phyloP scores from a whole-genome alignment of 1,284 basidiomycete genomes.

The Puccinia horiana region DNA sequence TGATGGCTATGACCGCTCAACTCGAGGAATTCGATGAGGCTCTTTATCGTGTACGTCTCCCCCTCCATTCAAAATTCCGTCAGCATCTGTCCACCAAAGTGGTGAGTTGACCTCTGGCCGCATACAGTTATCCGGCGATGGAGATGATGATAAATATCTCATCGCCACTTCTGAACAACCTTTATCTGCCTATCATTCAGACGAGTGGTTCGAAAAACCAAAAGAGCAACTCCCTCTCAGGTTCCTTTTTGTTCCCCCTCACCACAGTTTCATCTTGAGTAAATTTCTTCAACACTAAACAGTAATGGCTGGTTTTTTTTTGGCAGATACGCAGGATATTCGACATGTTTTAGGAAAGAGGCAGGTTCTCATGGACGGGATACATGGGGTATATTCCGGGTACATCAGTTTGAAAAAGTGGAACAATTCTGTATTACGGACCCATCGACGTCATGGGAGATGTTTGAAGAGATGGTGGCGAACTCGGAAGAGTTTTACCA shows the following conservation, averaged over 20 bases:
- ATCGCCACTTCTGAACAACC: conserved; percentile 99
- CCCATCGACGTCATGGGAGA: conserved; percentile 86
- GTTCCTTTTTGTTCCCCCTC: conserved; percentile 42
- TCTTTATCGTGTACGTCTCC: conserved; percentile 76
- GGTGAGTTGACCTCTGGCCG: conserved; percentile 6
- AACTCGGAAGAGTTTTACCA: conserved; percentile 94
- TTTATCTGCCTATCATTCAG: conserved; percentile 89
- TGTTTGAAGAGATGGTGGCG: conserved; percentile 86
- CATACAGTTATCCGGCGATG: conserved; percentile 68
- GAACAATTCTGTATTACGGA: conserved; percentile 96
- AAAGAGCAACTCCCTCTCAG: conserved; percentile 84
- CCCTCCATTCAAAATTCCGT: neutral
- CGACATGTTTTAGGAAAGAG: conserved; percentile 99
- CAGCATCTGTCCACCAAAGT: neutral
- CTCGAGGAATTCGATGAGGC: conserved; percentile 98
- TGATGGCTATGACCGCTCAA: conserved; percentile 96
- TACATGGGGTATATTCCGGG: conserved; percentile 99
- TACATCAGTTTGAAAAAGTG: conserved; percentile 99
- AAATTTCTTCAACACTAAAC: neutral
- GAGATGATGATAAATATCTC: conserved; percentile 95
- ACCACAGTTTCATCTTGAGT: neutral
- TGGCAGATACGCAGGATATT: conserved; percentile 65
- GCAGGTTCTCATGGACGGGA: conserved; percentile 94
- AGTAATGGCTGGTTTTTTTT: neutral
- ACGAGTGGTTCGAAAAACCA: conserved; percentile 95